These are phyloP conservation scores for Apiospora sp. DNA, from an alignment of 2,329 filamentous ascomycete genomes.

Conservation along the genomic window DNA sequence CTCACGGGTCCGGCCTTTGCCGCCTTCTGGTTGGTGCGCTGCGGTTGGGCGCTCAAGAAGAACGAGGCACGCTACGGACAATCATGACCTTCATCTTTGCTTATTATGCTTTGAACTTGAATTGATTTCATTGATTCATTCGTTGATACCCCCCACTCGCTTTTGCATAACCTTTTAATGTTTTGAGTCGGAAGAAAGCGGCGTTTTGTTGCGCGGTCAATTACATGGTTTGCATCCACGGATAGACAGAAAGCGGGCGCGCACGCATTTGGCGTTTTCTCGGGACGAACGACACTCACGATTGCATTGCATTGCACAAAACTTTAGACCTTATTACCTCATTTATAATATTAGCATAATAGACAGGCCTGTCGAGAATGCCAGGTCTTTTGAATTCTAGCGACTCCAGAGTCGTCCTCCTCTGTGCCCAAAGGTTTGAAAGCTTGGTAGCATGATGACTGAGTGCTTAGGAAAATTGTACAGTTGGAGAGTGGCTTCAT, in stretches of 20 bases:
- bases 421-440: no score
- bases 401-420: no score
- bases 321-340: neutral
- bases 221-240: neutral
- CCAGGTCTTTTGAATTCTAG: neutral
- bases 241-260: neutral
- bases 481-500: neutral
- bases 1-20: slow-evolving; percentile 57
- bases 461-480: neutral
- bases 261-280: neutral
- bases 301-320: slow-evolving; percentile 15
- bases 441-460: no score
- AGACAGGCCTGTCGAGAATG: neutral
- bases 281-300: slow-evolving; percentile 3
- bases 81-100: slow-evolving; percentile 23
- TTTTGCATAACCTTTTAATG: neutral
- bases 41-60: slow-evolving; percentile 52
- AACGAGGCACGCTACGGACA: slow-evolving; percentile 37
- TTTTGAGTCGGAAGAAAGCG: neutral
- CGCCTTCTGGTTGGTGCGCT: slow-evolving; percentile 58
- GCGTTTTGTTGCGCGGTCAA: neutral
- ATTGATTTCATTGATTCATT: neutral
- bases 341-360: slow-evolving; percentile 4
- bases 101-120: neutral
- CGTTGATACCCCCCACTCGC: slow-evolving; percentile 5